These are phyloP conservation scores for Sphaerulina musiva DNA, from an alignment of 2,329 filamentous ascomycete species.

Conservation along the genomic window DNA sequence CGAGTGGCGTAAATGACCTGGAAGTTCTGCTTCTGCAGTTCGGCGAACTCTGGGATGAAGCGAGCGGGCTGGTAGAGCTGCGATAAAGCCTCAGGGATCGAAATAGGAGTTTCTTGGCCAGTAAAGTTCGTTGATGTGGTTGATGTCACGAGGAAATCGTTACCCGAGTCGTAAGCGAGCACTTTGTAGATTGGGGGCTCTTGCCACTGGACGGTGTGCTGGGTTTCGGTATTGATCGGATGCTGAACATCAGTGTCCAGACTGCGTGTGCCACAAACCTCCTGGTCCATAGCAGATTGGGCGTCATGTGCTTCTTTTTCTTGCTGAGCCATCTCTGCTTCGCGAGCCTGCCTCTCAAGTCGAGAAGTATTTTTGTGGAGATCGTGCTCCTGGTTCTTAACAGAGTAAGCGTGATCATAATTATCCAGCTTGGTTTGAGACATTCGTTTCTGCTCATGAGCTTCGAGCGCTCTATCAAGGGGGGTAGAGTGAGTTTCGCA, in stretches of 20 bases:
- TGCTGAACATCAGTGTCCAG: conserved; percentile 12
- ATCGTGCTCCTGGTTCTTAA: no score
- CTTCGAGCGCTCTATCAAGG: conserved; percentile 22
- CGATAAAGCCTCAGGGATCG: conserved; percentile 55
- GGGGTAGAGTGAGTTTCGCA: not conserved
- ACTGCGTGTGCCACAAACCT: conserved; percentile 13
- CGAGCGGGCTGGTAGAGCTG: conserved; percentile 56
- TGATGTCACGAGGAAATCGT: conserved; percentile 52
- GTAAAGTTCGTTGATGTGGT: conserved; percentile 52
- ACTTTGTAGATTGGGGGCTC: conserved; percentile 53
- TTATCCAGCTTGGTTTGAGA: not conserved
- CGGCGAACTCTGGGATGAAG: conserved; percentile 58
- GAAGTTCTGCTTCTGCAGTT: conserved; percentile 56
- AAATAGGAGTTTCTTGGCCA: conserved; percentile 46
- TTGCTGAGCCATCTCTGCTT: conserved; percentile 23
- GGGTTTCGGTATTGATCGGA: not conserved
- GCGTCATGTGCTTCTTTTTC: conserved; percentile 20
- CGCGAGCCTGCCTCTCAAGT: conserved; percentile 3
- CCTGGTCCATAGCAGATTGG: conserved; percentile 14
- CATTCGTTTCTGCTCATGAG: conserved; percentile 1
- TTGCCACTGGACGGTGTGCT: conserved; percentile 22
- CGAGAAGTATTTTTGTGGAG: no score
- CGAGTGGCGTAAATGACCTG: conserved; percentile 59
- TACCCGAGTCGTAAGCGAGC: conserved; percentile 57
- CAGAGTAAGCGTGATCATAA: not conserved